Percentiles rank a stretch among this genome's conserved stretches.
phyloP scores from a whole-genome alignment of 1,139 yeast genomes.

The Pichia sp. region DNA sequence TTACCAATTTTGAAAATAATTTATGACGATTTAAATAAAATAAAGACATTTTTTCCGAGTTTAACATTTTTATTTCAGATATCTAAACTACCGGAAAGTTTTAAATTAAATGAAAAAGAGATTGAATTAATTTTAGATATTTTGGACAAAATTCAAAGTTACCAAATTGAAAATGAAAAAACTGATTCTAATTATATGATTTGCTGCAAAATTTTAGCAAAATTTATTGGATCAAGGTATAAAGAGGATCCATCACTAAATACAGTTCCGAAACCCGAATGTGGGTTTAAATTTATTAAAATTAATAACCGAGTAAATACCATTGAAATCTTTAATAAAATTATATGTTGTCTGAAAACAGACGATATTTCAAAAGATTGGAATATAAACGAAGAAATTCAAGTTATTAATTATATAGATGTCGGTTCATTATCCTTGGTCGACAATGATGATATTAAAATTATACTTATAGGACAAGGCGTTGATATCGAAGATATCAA shows the following conservation, averaged over 20 bases:
- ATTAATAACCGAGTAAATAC: background rate
- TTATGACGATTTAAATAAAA: slow-evolving; percentile 3
- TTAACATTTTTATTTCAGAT: slow-evolving; percentile 5
- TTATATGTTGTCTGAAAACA: background rate
- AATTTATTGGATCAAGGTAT: background rate
- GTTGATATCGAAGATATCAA: background rate
- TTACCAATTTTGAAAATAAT: slow-evolving; percentile 10
- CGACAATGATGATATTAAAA: background rate
- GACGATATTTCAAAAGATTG: background rate
- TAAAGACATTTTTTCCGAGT: slow-evolving; percentile 1
- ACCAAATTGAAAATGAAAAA: background rate
- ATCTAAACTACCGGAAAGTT: too few relatives aligned
- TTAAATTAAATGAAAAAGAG: too few relatives aligned
- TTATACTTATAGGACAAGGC: background rate
- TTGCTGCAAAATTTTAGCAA: background rate
- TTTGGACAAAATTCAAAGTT: background rate
- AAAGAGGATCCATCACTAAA: too few relatives aligned
- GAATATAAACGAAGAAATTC: too few relatives aligned
- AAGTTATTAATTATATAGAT: background rate
- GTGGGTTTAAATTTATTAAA: background rate
- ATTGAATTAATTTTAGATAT: too few relatives aligned
- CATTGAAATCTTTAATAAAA: background rate
- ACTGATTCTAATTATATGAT: background rate
- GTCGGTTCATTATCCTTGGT: background rate
- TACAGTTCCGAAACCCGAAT: too few relatives aligned